phyloP scores from a whole-genome alignment of 805 yeast genomes.

The Barnettozyma vustinii region DNA sequence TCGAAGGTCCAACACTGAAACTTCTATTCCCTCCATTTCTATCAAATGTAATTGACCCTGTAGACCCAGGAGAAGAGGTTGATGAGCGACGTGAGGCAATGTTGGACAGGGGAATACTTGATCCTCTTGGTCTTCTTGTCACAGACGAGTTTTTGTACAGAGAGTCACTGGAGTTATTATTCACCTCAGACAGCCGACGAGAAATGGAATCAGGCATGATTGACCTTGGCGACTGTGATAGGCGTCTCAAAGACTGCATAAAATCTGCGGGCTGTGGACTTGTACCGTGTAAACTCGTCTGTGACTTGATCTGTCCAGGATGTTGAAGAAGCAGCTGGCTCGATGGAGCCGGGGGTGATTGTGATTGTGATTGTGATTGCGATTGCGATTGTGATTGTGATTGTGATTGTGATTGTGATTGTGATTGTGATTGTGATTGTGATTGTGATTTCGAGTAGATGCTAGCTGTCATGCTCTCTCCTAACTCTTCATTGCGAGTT shows the following conservation, averaged over 20 bases:
- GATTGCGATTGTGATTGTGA: conserved; percentile 9
- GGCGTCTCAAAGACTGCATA: conserved; percentile 9
- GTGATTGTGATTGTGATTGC: conserved; percentile 3
- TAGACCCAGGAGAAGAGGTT: conserved; percentile 16
- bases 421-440: conserved; percentile 7
- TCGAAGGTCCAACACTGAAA: conserved; percentile 26
- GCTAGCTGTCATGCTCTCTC: conserved; percentile 52
- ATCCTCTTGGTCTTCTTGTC: conserved; percentile 2
- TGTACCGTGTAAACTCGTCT: not conserved
- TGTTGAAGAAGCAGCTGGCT: not conserved
- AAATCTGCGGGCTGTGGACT: not conserved
- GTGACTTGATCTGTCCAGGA: not conserved
- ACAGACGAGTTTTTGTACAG: conserved; percentile 4
- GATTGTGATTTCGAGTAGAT: conserved; percentile 26
- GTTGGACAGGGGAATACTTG: conserved; percentile 9
- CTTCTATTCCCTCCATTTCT: conserved; percentile 7
- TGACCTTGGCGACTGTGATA: conserved; percentile 32
- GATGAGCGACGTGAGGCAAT: conserved; percentile 6
- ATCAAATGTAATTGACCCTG: conserved; percentile 15
- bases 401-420: conserved; percentile 7
- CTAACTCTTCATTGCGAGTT: conserved; percentile 46
- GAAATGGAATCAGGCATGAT: conserved; percentile 26
- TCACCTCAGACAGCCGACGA: conserved; percentile 25
- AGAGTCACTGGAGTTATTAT: conserved; percentile 21
- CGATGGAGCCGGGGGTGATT: conserved; percentile 4